phyloP scores from a whole-genome alignment of 2,329 filamentous ascomycete species.

The Ascochyta koolunga region DNA sequence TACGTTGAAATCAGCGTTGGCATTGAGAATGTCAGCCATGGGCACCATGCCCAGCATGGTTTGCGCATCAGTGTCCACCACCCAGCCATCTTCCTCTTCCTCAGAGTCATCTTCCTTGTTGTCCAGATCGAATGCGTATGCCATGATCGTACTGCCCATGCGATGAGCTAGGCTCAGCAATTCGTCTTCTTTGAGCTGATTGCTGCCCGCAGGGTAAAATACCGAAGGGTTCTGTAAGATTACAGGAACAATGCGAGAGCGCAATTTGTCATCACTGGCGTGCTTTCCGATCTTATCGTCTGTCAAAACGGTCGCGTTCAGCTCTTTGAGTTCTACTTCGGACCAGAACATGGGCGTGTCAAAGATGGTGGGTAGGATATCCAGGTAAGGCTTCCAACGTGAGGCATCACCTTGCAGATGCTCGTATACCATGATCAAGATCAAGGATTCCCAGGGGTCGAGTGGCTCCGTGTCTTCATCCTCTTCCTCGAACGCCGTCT shows the following conservation, averaged over 20 bases:
- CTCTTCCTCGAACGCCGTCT: slow-evolving; percentile 17
- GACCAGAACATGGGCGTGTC: slow-evolving; percentile 35
- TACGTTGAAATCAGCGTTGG: slow-evolving; percentile 34
- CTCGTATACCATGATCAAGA: slow-evolving; percentile 31
- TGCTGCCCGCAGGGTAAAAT: slow-evolving; percentile 16
- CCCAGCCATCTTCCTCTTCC: slow-evolving; percentile 32
- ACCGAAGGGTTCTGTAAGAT: slow-evolving; percentile 14
- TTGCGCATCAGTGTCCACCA: slow-evolving; percentile 30
- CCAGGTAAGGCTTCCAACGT: slow-evolving; percentile 31
- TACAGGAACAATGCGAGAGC: slow-evolving; percentile 21
- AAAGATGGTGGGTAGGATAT: slow-evolving; percentile 26
- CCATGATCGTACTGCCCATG: slow-evolving; percentile 33
- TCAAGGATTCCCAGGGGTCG: slow-evolving; percentile 30
- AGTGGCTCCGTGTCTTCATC: slow-evolving; percentile 24
- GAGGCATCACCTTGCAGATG: slow-evolving; percentile 26
- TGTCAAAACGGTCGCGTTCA: slow-evolving; percentile 27
- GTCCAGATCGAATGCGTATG: slow-evolving; percentile 32
- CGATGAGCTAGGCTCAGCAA: slow-evolving; percentile 29
- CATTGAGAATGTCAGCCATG: slow-evolving; percentile 34
- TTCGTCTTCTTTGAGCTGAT: slow-evolving; percentile 11
- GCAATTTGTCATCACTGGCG: slow-evolving; percentile 27
- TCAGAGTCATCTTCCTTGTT: slow-evolving; percentile 24
- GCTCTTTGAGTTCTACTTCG: slow-evolving; percentile 25
- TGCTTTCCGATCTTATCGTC: slow-evolving; percentile 29
- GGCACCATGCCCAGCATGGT: slow-evolving; percentile 34